A percentile compares a stretch with the other conserved stretches of the same genome.
Conservation (phyloP, 75 land plant genomes). For the Cunninghamia lanceolata region DNA sequence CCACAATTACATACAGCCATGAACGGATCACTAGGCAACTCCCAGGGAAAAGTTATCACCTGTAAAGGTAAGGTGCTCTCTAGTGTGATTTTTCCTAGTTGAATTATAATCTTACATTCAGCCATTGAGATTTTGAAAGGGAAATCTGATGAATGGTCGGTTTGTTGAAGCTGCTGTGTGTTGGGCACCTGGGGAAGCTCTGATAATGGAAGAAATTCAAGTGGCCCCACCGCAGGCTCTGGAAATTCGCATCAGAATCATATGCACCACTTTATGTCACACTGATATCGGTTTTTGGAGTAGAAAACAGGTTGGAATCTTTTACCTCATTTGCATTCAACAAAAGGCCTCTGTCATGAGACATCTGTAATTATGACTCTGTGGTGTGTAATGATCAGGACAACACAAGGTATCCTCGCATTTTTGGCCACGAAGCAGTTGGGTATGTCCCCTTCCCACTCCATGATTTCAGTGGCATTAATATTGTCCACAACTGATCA, state of each 20-base stretch:
- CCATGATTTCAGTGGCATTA: background rate
- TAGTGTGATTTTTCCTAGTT: background rate
- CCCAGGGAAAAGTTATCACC: background rate
- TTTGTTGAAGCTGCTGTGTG: slow-evolving; percentile 19
- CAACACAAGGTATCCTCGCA: slow-evolving; percentile 41
- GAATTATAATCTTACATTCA: background rate
- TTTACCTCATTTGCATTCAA: background rate
- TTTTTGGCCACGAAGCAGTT: slow-evolving; percentile 81
- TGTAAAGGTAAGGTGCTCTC: background rate
- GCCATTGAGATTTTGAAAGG: background rate
- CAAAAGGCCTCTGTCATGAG: background rate
- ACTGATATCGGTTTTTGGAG: slow-evolving; percentile 15
- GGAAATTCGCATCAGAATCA: slow-evolving; percentile 36
- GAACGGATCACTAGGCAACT: background rate
- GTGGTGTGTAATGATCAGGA: background rate
- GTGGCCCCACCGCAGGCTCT: slow-evolving; percentile 29
- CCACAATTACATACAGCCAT: background rate
- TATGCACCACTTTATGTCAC: slow-evolving; percentile 17
- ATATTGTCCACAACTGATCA: background rate
- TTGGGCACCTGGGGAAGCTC: slow-evolving; percentile 21
- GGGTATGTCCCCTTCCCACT: slow-evolving; percentile 43
- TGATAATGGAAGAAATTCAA: slow-evolving; percentile 30
- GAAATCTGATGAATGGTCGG: background rate
- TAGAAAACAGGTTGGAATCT: slow-evolving; percentile 2
- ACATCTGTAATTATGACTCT: background rate